These are phyloP conservation scores for Trichosanthes truncata DNA, from an alignment of 306 rosid genomes.

Conservation along the genomic window DNA sequence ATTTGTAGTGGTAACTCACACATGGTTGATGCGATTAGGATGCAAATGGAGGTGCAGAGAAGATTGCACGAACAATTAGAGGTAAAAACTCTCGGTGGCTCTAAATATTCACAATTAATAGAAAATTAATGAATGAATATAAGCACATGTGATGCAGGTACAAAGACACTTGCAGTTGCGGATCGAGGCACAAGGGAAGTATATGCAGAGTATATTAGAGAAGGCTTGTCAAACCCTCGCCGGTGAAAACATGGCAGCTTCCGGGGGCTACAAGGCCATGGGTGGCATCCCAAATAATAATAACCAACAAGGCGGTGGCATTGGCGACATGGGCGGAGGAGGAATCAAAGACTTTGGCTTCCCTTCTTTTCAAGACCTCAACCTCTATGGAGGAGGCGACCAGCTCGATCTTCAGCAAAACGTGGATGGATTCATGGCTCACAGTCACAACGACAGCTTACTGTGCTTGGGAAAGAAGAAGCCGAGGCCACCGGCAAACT, in stretches of 20 bases:
- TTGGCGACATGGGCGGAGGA: neutral
- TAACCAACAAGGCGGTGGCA: slow-evolving; percentile 6
- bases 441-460: slow-evolving; percentile 24
- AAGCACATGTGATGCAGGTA: slow-evolving; percentile 40
- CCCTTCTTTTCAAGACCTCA: slow-evolving; percentile 85
- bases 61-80: slow-evolving; percentile 92
- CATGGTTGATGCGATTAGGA: slow-evolving; percentile 73
- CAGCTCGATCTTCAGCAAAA: slow-evolving; percentile 45
- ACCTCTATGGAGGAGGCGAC: slow-evolving; percentile 61
- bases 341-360: slow-evolving; percentile 56
- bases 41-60: slow-evolving; percentile 99
- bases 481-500: neutral
- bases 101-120: too few species aligned
- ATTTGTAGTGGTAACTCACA: slow-evolving; percentile 41
- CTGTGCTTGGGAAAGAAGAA: slow-evolving; percentile 50
- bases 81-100: slow-evolving; percentile 52
- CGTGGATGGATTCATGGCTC: slow-evolving; percentile 22
- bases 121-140: too few species aligned
- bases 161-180: slow-evolving; percentile 89
- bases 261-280: neutral
- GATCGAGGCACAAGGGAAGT: slow-evolving; percentile 97
- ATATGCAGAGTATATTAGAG: slow-evolving; percentile 96
- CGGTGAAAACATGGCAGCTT: slow-evolving; percentile 9
- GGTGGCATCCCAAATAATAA: slow-evolving; percentile 33
- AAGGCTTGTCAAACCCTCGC: slow-evolving; percentile 98